Conservation (phyloP, 2,329 filamentous ascomycete genomes). For the Colletotrichum musicola region DNA sequence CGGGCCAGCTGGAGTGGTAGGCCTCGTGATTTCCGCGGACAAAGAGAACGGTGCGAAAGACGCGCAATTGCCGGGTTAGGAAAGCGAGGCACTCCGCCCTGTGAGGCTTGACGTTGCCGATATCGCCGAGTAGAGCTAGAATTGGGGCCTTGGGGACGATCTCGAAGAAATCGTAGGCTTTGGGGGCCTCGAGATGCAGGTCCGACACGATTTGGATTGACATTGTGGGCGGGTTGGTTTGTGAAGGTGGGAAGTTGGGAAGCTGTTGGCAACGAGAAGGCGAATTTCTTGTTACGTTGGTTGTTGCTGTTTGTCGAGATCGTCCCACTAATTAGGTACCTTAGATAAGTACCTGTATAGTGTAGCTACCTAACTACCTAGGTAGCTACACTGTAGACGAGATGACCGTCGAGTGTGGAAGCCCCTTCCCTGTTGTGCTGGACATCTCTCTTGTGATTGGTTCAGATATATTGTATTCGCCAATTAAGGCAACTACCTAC, state of each 20-base stretch:
- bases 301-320: too few relatives aligned
- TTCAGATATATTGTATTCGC: too few relatives aligned
- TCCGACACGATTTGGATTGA: constrained; percentile 66
- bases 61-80: constrained; percentile 58
- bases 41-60: constrained; percentile 64
- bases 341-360: too few relatives aligned
- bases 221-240: neutral
- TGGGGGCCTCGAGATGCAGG: constrained; percentile 65
- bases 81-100: constrained; percentile 60
- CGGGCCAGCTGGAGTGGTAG: constrained; percentile 56
- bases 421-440: too few relatives aligned
- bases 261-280: neutral
- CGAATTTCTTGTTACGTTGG: too few relatives aligned
- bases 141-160: constrained; percentile 61
- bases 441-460: too few relatives aligned
- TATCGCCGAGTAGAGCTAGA: constrained; percentile 69
- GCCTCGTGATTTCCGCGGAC: constrained; percentile 70
- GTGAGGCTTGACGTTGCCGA: constrained; percentile 58
- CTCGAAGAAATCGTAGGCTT: constrained; percentile 63
- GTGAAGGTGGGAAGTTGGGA: neutral
- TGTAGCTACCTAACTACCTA: too few relatives aligned
- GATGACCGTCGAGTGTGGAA: too few relatives aligned
- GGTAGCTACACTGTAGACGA: too few relatives aligned
- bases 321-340: too few relatives aligned
- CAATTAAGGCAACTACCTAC: too few relatives aligned